phyloP scores from a whole-genome alignment of 1,139 yeast genomes.

The Magnusiomyces sp. region DNA sequence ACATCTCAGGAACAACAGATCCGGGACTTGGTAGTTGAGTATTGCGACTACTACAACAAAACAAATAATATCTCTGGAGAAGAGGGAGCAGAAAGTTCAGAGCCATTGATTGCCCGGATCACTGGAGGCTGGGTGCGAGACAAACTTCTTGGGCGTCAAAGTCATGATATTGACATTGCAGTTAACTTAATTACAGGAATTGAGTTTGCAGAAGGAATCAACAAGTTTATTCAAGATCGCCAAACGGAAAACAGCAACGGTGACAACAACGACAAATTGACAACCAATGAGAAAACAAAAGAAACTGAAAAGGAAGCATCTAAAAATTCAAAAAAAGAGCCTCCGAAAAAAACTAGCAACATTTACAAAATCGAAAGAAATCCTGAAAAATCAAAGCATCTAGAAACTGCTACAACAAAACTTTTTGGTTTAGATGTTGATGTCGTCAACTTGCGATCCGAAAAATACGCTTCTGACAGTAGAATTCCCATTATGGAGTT shows the following conservation, averaged over 20 bases:
- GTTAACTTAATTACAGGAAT: constrained; percentile 78
- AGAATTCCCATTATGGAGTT: constrained; percentile 61
- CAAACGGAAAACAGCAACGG: constrained; percentile 17
- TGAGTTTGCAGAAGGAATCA: constrained; percentile 64
- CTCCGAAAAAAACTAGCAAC: constrained; percentile 18
- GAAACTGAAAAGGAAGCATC: constrained; percentile 12
- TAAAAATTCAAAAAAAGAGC: too few species aligned
- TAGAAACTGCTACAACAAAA: constrained; percentile 92
- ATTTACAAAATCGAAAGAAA: constrained; percentile 82
- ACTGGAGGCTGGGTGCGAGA: constrained; percentile 99
- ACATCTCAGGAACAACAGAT: constrained; percentile 44
- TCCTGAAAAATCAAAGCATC: constrained; percentile 91
- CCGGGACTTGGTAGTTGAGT: constrained; percentile 36
- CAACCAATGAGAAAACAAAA: constrained; percentile 7
- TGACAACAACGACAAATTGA: constrained; percentile 7
- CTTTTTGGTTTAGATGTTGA: constrained; percentile 77
- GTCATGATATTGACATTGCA: constrained; percentile 89
- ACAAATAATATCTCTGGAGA: constrained; percentile 11
- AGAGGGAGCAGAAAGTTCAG: constrained; percentile 1
- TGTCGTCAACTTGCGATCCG: constrained; percentile 84
- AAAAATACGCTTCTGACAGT: constrained; percentile 71
- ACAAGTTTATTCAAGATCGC: constrained; percentile 40
- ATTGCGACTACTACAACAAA: constrained; percentile 20
- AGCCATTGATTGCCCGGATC: constrained; percentile 53
- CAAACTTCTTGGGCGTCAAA: constrained; percentile 67